These are phyloP conservation scores for Apiospora hydei DNA, from an alignment of 2,329 filamentous ascomycete species.

Conservation along the genomic window DNA sequence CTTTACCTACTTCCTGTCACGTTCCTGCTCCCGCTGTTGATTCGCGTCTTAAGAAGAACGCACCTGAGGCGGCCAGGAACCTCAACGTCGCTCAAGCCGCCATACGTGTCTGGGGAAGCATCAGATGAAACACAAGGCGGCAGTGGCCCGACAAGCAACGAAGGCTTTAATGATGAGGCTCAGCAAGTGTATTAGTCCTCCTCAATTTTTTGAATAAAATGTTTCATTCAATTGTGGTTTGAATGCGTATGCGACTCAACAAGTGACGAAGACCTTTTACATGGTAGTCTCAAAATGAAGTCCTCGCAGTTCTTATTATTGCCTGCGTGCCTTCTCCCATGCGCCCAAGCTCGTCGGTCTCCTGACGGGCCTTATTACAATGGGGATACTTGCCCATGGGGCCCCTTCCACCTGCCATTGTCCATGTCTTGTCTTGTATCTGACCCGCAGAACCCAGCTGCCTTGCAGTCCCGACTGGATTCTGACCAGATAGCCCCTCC, in stretches of 20 bases:
- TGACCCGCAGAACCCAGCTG: background rate
- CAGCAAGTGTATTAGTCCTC: too few relatives aligned
- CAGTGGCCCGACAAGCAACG: conserved; percentile 2
- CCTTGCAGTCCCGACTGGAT: background rate
- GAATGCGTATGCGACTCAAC: background rate
- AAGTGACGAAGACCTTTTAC: background rate
- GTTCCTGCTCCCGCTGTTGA: background rate
- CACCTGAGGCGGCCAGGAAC: background rate
- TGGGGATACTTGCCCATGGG: background rate
- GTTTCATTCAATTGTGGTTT: background rate
- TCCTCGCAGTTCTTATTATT: background rate
- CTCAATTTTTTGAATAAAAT: too few relatives aligned
- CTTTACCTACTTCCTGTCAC: background rate
- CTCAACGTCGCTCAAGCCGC: background rate
- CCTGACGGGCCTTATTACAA: background rate
- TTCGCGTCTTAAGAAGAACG: background rate
- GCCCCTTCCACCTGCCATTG: background rate
- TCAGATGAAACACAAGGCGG: background rate
- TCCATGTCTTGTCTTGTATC: background rate
- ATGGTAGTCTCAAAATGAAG: background rate
- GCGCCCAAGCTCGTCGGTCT: background rate
- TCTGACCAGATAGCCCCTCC: background rate
- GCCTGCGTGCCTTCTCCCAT: background rate
- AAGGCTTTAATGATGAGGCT: background rate
- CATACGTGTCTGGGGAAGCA: background rate